These are phyloP conservation scores for Candida cerambycidarum DNA, from an alignment of 805 yeast species.

Conservation along the genomic window DNA sequence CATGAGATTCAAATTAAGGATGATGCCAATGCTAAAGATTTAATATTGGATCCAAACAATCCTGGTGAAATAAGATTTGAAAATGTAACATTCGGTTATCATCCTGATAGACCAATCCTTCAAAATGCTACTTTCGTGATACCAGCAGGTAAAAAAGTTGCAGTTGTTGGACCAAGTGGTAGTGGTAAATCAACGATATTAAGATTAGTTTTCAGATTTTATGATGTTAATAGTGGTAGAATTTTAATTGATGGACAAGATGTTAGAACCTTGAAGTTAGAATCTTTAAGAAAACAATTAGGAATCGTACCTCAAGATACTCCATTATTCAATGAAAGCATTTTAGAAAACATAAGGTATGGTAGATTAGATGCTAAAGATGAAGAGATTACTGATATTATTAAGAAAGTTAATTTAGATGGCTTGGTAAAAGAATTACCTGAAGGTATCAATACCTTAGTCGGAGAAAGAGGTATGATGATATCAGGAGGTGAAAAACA, in stretches of 20 bases:
- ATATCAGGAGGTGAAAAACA: slow-evolving; percentile 99
- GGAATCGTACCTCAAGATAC: slow-evolving; percentile 99
- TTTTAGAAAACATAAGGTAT: slow-evolving; percentile 82
- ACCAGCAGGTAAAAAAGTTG: slow-evolving; percentile 89
- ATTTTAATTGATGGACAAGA: slow-evolving; percentile 89
- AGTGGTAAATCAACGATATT: slow-evolving; percentile 92
- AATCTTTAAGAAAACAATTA: slow-evolving; percentile 66
- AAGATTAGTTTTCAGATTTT: slow-evolving; percentile 82
- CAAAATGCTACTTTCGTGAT: slow-evolving; percentile 77
- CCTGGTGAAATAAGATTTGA: slow-evolving; percentile 86
- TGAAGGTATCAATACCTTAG: slow-evolving; percentile 79
- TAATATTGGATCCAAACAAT: slow-evolving; percentile 39
- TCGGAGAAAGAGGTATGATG: slow-evolving; percentile 98
- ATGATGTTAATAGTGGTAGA: slow-evolving; percentile 76
- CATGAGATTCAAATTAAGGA: slow-evolving; percentile 68
- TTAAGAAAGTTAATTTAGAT: slow-evolving; percentile 69
- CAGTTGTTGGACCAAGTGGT: slow-evolving; percentile 96
- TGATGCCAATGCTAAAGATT: slow-evolving; percentile 59
- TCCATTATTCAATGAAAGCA: slow-evolving; percentile 89
- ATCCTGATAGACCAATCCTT: slow-evolving; percentile 82
- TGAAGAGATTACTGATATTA: slow-evolving; percentile 64
- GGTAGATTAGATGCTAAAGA: slow-evolving; percentile 76
- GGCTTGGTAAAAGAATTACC: slow-evolving; percentile 69
- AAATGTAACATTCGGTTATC: slow-evolving; percentile 91
- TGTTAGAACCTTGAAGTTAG: slow-evolving; percentile 69